Evolutionary conservation across 108 stramenopile genomes (phyloP).

Genomic region (Nitzschia sp.): DNA sequence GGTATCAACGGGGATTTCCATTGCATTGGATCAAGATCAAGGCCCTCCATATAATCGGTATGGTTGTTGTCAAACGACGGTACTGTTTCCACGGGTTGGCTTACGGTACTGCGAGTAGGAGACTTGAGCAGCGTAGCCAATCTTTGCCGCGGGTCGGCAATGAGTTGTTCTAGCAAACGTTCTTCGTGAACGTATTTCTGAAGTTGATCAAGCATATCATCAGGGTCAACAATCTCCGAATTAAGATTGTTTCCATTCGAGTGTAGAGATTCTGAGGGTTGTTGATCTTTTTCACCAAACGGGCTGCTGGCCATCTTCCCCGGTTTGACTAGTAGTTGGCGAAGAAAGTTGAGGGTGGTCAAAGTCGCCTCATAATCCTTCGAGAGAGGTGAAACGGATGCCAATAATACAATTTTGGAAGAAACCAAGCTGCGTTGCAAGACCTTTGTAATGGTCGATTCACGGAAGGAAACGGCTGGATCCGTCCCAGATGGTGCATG

Average conservation of each 20-base stretch:
- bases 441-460: slow-evolving; percentile 75
- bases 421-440: slow-evolving; percentile 71
- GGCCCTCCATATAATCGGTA: slow-evolving; percentile 30
- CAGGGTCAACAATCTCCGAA: background rate
- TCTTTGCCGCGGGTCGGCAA: slow-evolving; percentile 83
- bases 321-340: slow-evolving; percentile 49
- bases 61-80: slow-evolving; percentile 13
- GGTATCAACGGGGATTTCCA: slow-evolving; percentile 1
- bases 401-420: slow-evolving; percentile 59
- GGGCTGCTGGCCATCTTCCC: slow-evolving; percentile 61
- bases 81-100: background rate
- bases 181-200: slow-evolving; percentile 13
- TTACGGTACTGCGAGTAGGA: background rate
- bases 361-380: slow-evolving; percentile 67
- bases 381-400: slow-evolving; percentile 50
- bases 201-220: background rate
- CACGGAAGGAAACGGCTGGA: slow-evolving; percentile 55
- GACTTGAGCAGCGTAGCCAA: slow-evolving; percentile 58
- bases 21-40: background rate
- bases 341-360: slow-evolving; percentile 61
- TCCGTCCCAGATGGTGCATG: background rate
- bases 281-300: slow-evolving; percentile 21
- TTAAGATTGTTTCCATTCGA: too few relatives aligned
- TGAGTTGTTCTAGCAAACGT: slow-evolving; percentile 51
- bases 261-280: background rate